Evolutionary conservation across 1,284 basidiomycete genomes (phyloP).

Genomic region (Pseudozyma sp.): DNA sequence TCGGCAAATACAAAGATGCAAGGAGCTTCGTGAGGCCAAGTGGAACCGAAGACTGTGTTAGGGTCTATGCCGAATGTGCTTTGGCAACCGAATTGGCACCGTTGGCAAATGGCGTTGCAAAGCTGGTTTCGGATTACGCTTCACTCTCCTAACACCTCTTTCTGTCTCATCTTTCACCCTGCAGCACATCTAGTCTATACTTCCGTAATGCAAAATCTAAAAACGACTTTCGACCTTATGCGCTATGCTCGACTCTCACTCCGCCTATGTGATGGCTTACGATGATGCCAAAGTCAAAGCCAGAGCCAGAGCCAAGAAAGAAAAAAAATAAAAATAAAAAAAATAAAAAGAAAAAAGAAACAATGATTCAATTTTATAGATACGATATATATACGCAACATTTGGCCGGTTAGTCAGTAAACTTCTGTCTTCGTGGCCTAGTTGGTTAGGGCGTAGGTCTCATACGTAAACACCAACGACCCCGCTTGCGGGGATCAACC

Average conservation of each 20-base stretch:
- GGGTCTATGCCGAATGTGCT: conserved; percentile 94
- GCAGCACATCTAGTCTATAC: not conserved
- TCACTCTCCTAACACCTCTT: conserved; percentile 2
- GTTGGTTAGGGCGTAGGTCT: conserved; percentile 53
- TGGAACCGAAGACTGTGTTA: conserved; percentile 97
- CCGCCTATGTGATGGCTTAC: no score
- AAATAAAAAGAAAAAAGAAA: no score
- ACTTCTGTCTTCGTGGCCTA: conserved; percentile 38
- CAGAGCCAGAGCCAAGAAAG: no score
- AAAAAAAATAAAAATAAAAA: no score
- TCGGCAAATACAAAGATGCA: conserved; percentile 83
- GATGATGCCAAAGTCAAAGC: no score
- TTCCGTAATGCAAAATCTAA: no score
- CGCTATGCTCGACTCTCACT: no score
- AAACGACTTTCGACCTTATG: no score
- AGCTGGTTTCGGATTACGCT: conserved; percentile 54
- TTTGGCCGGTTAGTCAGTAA: not conserved
- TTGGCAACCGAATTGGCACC: conserved; percentile 79
- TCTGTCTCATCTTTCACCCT: not conserved
- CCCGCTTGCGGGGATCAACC: conserved; percentile 34
- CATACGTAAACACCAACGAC: conserved; percentile 40
- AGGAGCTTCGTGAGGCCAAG: conserved; percentile 94
- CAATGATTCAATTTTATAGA: no score
- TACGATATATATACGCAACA: not conserved
- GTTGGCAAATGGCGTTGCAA: conserved; percentile 58